Evolutionary conservation across 2,329 filamentous ascomycete genomes (phyloP).

Genomic region (Pseudogymnoascus pannorum): DNA sequence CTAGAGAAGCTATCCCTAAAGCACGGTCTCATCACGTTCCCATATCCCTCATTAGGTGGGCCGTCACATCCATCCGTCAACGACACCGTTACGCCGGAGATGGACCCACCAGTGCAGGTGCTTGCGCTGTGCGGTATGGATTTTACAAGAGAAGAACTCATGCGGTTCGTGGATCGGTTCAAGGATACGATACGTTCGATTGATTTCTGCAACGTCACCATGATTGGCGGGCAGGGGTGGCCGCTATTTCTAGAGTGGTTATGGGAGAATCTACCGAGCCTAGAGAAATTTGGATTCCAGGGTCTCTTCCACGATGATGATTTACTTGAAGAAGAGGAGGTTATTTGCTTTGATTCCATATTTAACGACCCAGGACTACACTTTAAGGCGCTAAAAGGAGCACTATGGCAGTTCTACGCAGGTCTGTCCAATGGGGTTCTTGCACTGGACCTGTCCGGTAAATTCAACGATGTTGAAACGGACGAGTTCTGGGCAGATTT

Average conservation of each 20-base stretch:
- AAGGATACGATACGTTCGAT: neutral
- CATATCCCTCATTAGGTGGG: no score
- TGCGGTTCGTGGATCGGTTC: neutral
- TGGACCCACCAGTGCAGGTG: neutral
- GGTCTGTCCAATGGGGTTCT: neutral
- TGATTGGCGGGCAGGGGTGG: neutral
- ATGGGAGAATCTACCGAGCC: neutral
- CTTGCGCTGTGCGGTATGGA: neutral
- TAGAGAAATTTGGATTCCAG: neutral
- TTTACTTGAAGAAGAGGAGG: no score
- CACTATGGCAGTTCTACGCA: neutral
- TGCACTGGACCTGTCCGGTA: neutral
- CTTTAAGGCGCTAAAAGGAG: neutral
- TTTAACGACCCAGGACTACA: neutral
- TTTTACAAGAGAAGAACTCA: neutral
- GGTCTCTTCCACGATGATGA: no score
- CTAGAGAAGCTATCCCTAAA: neutral
- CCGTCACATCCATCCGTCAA: neutral
- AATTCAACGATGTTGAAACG: neutral
- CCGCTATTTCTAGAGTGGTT: neutral
- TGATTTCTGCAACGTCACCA: neutral
- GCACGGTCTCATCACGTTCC: neutral
- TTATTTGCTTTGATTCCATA: neutral
- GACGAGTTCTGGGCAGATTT: neutral
- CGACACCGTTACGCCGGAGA: neutral